Base-by-base conservation (phyloP, 371 early-diverging fungal genomes). In the Mortierella sp. region DNA sequence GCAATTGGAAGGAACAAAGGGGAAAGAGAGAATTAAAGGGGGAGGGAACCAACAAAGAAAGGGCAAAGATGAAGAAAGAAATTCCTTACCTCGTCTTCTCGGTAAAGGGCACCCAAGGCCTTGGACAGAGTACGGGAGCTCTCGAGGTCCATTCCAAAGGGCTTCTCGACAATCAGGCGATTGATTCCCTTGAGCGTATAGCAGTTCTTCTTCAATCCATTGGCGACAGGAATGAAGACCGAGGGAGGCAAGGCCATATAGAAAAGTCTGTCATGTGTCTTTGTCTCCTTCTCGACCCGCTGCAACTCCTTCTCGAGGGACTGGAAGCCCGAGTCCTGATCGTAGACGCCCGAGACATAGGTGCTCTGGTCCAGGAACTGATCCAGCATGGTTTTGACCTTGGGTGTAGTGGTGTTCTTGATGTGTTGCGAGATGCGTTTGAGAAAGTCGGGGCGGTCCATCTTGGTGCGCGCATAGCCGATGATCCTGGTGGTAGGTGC, bases 221-320 rank as follows among this genome's bases (percentile, higher is more conserved):
- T 87, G 7, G 98, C 93, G 18, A 98, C 97, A 27, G 93, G 92
- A 54, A 95, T 92, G 88, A 99, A 99, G 32, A 98, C 96, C 11
- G 96, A 95, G 24, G 99, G 99, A 41, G 99, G 99, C 65, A 99
- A 89, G 0, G 99, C 98, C 95, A 99, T 94, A 90, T 99, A 99
- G 84, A 97, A 98, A 27, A 98, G 87, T 38, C 97, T 91, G 75
- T 92, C 91, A 75, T 76, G 83, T 55, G 90, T 86, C 38, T 85
- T 87, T 51, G 91, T 88, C 72, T 94, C 90, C 5, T 88, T 79
- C 74, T 93, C 94, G 38, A 91, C 80, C 44, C 90, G 88, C 38
- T 89, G 87, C 24, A 97, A 82, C 76, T 89, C 91, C 14, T 88
- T 60, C 79, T 93, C 89, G 27, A 98, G 90, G 2, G 84, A 80